A percentile compares a stretch with the other conserved stretches of the same genome.
phyloP scores from a whole-genome alignment of 257 asterid genomes.

The Rehmannia glutinosa region DNA sequence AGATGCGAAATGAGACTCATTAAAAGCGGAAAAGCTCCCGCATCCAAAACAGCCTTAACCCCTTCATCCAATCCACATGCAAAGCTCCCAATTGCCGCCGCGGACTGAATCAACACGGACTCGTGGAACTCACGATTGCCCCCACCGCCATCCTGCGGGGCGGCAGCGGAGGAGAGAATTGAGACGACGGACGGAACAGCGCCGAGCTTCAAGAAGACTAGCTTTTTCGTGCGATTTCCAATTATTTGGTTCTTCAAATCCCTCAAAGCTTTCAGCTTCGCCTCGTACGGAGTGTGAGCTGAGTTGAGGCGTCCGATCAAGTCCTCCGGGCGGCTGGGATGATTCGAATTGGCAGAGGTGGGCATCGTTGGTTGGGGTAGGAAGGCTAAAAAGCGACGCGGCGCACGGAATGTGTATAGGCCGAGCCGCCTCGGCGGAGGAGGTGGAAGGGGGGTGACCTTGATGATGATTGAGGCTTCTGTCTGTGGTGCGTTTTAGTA shows the following conservation, averaged over 20 bases:
- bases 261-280: conserved; percentile 67
- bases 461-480: conserved; percentile 1
- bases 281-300: conserved; percentile 31
- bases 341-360: conserved; percentile 47
- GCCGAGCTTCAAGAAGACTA: conserved; percentile 70
- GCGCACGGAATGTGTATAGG: conserved; percentile 19
- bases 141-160: conserved; percentile 22
- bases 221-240: conserved; percentile 87
- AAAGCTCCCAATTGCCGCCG: conserved; percentile 84
- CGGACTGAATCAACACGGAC: conserved; percentile 59
- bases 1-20: conserved; percentile 55
- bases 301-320: conserved; percentile 59
- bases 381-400: conserved; percentile 15
- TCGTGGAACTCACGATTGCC: conserved; percentile 39
- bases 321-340: conserved; percentile 60
- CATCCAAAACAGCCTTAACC: conserved; percentile 77
- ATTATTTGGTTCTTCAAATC: conserved; percentile 88
- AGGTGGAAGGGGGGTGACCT: neutral
- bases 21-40: conserved; percentile 70
- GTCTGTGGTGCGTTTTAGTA: conserved; percentile 13
- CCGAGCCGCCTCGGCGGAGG: conserved; percentile 20
- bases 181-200: conserved; percentile 75
- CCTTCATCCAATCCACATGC: conserved; percentile 89
- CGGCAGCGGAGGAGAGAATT: conserved; percentile 41
- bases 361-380: conserved; percentile 41